Percentiles rank a stretch among this genome's conserved stretches.
phyloP scores from a whole-genome alignment of 306 rosid genomes.

The Ochetophila trinervis region DNA sequence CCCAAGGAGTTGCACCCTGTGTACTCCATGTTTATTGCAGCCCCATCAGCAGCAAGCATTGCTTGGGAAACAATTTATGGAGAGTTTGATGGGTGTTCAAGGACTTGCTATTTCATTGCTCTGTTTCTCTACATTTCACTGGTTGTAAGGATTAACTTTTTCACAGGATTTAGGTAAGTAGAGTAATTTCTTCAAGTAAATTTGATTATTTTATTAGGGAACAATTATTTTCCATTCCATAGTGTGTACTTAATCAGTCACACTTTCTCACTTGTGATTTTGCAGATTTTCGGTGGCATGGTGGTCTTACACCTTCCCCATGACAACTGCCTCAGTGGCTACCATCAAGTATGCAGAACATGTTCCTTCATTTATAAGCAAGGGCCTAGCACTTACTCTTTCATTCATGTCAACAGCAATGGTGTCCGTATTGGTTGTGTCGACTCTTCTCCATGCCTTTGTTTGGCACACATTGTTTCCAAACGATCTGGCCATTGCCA shows the following conservation, averaged over 20 bases:
- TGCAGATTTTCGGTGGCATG: conserved; percentile 86
- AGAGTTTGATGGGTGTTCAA: conserved; percentile 60
- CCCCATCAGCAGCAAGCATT: conserved; percentile 80
- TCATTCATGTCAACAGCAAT: conserved; percentile 70
- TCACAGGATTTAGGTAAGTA: conserved; percentile 76
- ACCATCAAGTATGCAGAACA: conserved; percentile 76
- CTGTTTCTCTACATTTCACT: conserved; percentile 66
- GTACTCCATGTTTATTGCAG: conserved; percentile 86
- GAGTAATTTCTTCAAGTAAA: no score
- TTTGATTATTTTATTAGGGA: no score
- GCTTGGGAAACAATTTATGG: conserved; percentile 70
- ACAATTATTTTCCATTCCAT: no score
- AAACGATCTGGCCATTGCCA: conserved; percentile 83
- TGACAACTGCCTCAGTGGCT: conserved; percentile 79
- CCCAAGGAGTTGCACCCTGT: conserved; percentile 89
- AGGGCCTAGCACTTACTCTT: conserved; percentile 62
- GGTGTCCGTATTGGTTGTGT: conserved; percentile 59
- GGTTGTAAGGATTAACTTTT: conserved; percentile 71
- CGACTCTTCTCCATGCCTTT: conserved; percentile 78
- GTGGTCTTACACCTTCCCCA: conserved; percentile 90
- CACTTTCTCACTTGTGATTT: background rate
- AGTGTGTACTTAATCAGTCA: background rate
- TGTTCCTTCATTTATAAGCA: conserved; percentile 62
- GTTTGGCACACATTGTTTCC: conserved; percentile 79
- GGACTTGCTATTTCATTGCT: conserved; percentile 84